phyloP scores from a whole-genome alignment of 2,329 filamentous ascomycete species.

The Fusarium sp. region DNA sequence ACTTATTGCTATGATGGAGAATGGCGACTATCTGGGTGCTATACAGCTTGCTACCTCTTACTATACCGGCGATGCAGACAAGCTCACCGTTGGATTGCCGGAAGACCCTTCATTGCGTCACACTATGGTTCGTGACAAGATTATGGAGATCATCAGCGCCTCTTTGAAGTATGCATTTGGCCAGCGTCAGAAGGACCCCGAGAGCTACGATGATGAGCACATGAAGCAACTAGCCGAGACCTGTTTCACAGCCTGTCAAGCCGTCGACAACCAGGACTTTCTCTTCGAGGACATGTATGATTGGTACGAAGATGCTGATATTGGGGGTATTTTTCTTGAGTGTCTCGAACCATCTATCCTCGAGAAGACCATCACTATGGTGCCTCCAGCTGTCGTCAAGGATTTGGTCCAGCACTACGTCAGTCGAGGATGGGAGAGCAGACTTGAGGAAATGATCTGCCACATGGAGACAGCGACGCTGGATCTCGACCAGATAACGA shows the following conservation, averaged over 20 bases:
- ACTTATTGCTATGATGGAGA: conserved; percentile 92
- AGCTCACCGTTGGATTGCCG: conserved; percentile 91
- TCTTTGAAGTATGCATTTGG: conserved; percentile 91
- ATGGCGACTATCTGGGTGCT: conserved; percentile 93
- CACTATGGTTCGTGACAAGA: conserved; percentile 85
- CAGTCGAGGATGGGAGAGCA: conserved; percentile 77
- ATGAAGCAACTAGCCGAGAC: conserved; percentile 83
- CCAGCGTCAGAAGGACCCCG: conserved; percentile 66
- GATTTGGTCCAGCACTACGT: conserved; percentile 86
- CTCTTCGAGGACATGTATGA: conserved; percentile 93
- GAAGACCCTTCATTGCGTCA: conserved; percentile 83
- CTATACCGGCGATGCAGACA: conserved; percentile 91
- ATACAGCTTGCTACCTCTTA: conserved; percentile 93
- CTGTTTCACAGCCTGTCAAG: conserved; percentile 86
- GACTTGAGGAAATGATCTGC: conserved; percentile 94
- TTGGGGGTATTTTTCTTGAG: conserved; percentile 84
- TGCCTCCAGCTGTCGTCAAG: conserved; percentile 89
- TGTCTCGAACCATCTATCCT: conserved; percentile 90
- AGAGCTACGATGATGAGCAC: conserved; percentile 65
- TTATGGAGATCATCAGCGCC: conserved; percentile 92
- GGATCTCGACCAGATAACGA: conserved; percentile 93
- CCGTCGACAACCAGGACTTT: conserved; percentile 82
- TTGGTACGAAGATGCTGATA: conserved; percentile 83
- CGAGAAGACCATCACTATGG: conserved; percentile 76
- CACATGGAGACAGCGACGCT: conserved; percentile 90